Base-by-base conservation (phyloP, 2,329 filamentous ascomycete genomes). In the Fonsecaea nubica region DNA sequence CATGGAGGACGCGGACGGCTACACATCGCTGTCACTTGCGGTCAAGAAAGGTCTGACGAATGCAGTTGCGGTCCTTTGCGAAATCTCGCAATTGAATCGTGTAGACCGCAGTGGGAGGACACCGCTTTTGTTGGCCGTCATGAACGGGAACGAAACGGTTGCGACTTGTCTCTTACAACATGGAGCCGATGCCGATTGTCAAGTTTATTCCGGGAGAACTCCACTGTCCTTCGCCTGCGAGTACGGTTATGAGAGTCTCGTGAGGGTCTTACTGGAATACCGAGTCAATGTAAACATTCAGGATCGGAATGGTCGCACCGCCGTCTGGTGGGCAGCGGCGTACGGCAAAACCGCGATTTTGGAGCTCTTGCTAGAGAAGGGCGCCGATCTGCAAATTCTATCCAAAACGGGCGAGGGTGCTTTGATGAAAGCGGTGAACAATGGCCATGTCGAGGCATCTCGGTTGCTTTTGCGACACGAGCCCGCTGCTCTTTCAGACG, bases 211-310 rank as follows among this genome's bases (percentile, higher is more conserved):
- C n/a, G 50, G 62, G 30, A 45, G 62, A 57, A 72, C 66, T 45
- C 63, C 70, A 38, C 50, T 71, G 12, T 62, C 53, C 33, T 64
- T 62, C 38, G 70, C 70, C 12, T 63, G 36, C 15, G 32, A 54
- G 21, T 35, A 61, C 18, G 65, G 65, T 1, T 52, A 65, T 50
- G 63, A 66, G 35, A 53, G 58, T 9, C 35, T 72, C 1, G 58
- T 66, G 10, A 38, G 67, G 5, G 32, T 69, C 25, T 64, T 68
- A 12, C 33, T 68, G 15, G 65, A 65, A 8, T 38, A 62, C n/a
- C 57, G 57, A 30, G 63, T 58, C 35, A 35, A 32, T 8, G 54
- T 63, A 3, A 45, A 68, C 25, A 7, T 13, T 9, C 66, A 42
- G 15, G 65, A 64, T 52, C 21, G 42, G 13, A 30, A 57, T 50